phyloP scores from a whole-genome alignment of 768 basidiomycete genomes.

The Coprinopsis marcescibilis region DNA sequence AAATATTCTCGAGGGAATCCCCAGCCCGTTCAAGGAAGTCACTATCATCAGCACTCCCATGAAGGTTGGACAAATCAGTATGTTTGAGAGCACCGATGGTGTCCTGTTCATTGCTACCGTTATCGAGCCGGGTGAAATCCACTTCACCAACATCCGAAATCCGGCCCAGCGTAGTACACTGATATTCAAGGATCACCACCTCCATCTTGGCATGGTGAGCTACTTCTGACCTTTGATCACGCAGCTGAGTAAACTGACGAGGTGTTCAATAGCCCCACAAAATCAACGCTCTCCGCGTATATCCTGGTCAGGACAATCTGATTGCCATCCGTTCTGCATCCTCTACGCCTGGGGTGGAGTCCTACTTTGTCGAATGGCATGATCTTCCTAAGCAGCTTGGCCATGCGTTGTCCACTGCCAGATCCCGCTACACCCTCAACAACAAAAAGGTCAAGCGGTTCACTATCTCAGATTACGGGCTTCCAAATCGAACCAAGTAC shows the following conservation, averaged over 20 bases:
- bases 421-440: slow-evolving; percentile 21
- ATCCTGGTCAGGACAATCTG: slow-evolving; percentile 47
- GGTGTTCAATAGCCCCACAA: slow-evolving; percentile 32
- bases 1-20: slow-evolving; percentile 21
- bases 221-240: neutral
- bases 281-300: slow-evolving; percentile 46
- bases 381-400: slow-evolving; percentile 16
- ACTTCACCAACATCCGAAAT: slow-evolving; percentile 15
- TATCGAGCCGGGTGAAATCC: slow-evolving; percentile 6
- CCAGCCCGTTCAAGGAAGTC: slow-evolving; percentile 34
- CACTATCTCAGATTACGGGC: slow-evolving; percentile 35
- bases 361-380: slow-evolving; percentile 26
- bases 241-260: neutral
- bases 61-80: slow-evolving; percentile 27
- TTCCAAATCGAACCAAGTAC: slow-evolving; percentile 19
- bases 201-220: slow-evolving; percentile 20
- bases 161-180: slow-evolving; percentile 19
- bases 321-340: slow-evolving; percentile 40
- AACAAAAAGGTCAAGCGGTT: slow-evolving; percentile 21
- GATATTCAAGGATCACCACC: slow-evolving; percentile 29
- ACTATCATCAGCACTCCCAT: slow-evolving; percentile 33
- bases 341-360: slow-evolving; percentile 10
- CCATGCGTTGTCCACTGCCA: slow-evolving; percentile 10
- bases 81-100: slow-evolving; percentile 19
- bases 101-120: slow-evolving; percentile 16